phyloP scores from a whole-genome alignment of 148 eudicot genomes.

The Fagopyrum tataricum region DNA sequence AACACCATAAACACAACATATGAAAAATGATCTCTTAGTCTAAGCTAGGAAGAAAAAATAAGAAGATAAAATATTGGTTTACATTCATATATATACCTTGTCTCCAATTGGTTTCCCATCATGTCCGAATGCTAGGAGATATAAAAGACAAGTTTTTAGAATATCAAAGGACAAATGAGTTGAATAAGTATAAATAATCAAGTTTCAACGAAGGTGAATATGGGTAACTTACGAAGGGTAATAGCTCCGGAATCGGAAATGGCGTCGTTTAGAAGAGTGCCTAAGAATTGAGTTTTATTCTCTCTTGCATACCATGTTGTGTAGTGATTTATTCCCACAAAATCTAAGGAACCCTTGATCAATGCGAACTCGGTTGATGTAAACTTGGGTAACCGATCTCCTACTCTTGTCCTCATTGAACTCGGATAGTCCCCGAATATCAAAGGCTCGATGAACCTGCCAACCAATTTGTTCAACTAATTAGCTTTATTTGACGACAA shows the following conservation, averaged over 20 bases:
- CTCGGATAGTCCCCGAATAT: slow-evolving; percentile 59
- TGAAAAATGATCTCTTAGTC: not conserved
- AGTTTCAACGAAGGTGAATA: not conserved
- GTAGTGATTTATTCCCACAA: slow-evolving; percentile 90
- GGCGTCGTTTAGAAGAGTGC: slow-evolving; percentile 43
- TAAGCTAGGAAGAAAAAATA: not conserved
- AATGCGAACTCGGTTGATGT: slow-evolving; percentile 31
- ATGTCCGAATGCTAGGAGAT: slow-evolving; percentile 56
- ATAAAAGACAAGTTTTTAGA: too few species aligned
- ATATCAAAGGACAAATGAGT: not conserved
- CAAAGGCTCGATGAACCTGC: slow-evolving; percentile 73
- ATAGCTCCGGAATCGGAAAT: slow-evolving; percentile 54
- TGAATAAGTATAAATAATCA: not conserved
- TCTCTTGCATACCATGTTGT: slow-evolving; percentile 61
- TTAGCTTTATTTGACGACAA: too few species aligned
- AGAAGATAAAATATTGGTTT: too few species aligned
- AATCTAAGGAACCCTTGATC: slow-evolving; percentile 71
- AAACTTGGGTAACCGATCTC: slow-evolving; percentile 45
- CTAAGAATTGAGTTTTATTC: slow-evolving; percentile 35
- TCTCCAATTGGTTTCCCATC: slow-evolving; percentile 55
- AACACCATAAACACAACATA: slow-evolving; percentile 5
- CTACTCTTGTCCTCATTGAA: slow-evolving; percentile 51
- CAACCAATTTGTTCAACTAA: too few species aligned
- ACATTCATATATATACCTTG: slow-evolving; percentile 32
- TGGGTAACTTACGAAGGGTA: slow-evolving; percentile 50